phyloP scores from a whole-genome alignment of 208 protist genomes.

The Trichomonas tenax region DNA sequence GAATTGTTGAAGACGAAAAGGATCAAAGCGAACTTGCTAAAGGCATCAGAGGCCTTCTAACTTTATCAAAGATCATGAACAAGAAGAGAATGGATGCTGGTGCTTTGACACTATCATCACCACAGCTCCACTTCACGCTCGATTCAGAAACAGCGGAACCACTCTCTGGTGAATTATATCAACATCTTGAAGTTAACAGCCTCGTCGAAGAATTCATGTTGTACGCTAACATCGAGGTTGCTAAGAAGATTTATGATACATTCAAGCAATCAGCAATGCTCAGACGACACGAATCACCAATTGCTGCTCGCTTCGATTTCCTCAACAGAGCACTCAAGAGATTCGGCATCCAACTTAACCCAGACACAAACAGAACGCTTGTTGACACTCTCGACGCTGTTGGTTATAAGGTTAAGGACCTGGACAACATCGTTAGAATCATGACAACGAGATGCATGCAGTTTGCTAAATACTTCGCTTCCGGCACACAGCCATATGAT shows the following conservation, averaged over 20 bases:
- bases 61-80: background rate
- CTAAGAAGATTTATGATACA: constrained; percentile 43
- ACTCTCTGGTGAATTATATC: constrained; percentile 35
- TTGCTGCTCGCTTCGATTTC: constrained; percentile 15
- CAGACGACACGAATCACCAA: constrained; percentile 56
- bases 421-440: constrained; percentile 57
- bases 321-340: constrained; percentile 19
- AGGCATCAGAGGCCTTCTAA: background rate
- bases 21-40: constrained; percentile 34
- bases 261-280: constrained; percentile 56
- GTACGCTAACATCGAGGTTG: constrained; percentile 58
- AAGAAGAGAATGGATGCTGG: constrained; percentile 37
- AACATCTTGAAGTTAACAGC: constrained; percentile 38
- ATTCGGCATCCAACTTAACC: constrained; percentile 25
- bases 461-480: constrained; percentile 32
- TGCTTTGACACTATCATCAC: constrained; percentile 39
- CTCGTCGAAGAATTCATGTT: constrained; percentile 63
- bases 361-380: constrained; percentile 38
- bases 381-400: constrained; percentile 45
- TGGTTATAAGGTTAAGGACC: constrained; percentile 37
- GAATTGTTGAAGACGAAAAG: constrained; percentile 29
- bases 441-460: constrained; percentile 59
- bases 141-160: constrained; percentile 33
- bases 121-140: constrained; percentile 36
- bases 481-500: background rate